Percentiles rank a stretch among this genome's conserved stretches.
phyloP scores from a whole-genome alignment of 1,284 basidiomycete genomes.

The Agaricales sp. region DNA sequence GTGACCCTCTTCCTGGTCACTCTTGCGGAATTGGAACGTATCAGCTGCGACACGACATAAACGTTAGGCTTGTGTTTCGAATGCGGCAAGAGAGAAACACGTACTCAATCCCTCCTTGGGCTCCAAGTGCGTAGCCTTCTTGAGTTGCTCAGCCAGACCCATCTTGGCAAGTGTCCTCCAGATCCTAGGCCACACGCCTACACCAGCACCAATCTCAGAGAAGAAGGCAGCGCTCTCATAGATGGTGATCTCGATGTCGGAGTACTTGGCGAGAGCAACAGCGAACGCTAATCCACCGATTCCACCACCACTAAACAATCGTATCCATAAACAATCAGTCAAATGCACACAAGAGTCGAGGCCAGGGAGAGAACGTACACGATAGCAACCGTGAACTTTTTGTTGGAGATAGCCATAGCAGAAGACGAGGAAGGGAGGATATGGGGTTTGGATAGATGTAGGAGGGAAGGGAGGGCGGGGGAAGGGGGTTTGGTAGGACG shows the following conservation, averaged over 20 bases:
- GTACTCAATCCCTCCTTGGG: background rate
- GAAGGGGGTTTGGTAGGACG: background rate
- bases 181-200: constrained; percentile 41
- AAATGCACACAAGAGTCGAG: too few species aligned
- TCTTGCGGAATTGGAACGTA: constrained; percentile 2
- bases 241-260: constrained; percentile 39
- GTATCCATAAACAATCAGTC: background rate
- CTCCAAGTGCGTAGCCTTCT: background rate
- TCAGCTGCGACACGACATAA: background rate
- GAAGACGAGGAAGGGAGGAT: background rate
- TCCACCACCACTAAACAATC: constrained; percentile 45
- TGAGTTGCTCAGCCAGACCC: constrained; percentile 28
- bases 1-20: background rate
- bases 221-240: constrained; percentile 40
- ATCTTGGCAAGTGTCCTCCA: constrained; percentile 39
- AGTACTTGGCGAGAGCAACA: constrained; percentile 36
- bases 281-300: constrained; percentile 36
- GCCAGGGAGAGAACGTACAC: background rate
- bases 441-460: background rate
- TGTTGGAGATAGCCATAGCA: background rate
- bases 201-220: constrained; percentile 44
- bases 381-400: background rate
- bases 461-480: background rate
- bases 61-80: background rate
- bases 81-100: background rate